Evolutionary conservation across 768 basidiomycete species (phyloP), one percentile per base, ranked within the genome.

Genomic region (Paxillus ammoniavirescens): DNA sequence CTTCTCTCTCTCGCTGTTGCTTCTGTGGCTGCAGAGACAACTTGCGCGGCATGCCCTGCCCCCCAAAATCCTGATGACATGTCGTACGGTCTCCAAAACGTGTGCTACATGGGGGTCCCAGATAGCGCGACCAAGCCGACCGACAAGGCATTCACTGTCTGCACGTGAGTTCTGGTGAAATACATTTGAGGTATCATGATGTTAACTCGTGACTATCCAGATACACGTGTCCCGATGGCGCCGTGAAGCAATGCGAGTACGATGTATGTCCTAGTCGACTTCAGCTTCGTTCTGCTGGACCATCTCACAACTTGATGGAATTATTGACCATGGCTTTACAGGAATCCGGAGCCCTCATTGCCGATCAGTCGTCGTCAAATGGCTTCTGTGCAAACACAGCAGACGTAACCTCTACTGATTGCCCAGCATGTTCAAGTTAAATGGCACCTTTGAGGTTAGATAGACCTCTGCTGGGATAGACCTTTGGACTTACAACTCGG

Each of bases 11-110:
- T 40, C n/a, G 38, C 38, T 40, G n/a, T 18, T 40, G n/a, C 9
- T 18, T 40, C 38, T n/a, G 38, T 40, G n/a, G 51, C 51, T 36
- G 49, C 46, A 21, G 37, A 28, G 35, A 52, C 51, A 35, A 52
- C 47, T 28, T 52, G 51, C 18, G 35, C 30, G 21, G 15, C 14
- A 18, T 52, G 46, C 14, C 9, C 35, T 36, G 26, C 21, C 37
- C 8, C 10, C 15, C 31, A 37, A 18, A 50, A 37, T 46, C 35
- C 46, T 18, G 46, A 36, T 35, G 48, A 30, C 31, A 31, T 6
- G 47, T 21, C 35, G 33, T 28, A 49, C 21, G 47, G 33, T 36
- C 38, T 50, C 40, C 41, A 44, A 28, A 26, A 28, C 14, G 46
- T 49, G 36, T 14, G 23, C 33, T 48, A 14, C 21, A 33, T 48